These are phyloP conservation scores for Akanthomyces lecanii DNA, from an alignment of 2,329 filamentous ascomycete genomes.

Conservation along the genomic window DNA sequence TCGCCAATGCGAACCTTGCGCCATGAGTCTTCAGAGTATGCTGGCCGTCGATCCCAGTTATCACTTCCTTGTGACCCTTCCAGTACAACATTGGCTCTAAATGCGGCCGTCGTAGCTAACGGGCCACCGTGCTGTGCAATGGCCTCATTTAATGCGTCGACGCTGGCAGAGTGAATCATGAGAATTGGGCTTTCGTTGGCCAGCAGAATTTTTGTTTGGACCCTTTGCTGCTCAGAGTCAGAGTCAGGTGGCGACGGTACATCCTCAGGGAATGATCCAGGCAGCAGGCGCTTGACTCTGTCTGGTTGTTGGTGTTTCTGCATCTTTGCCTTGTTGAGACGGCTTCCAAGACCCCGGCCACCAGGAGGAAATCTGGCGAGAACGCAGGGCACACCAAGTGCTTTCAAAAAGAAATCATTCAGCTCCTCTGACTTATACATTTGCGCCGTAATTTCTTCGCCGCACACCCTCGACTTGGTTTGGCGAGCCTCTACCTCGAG, in stretches of 20 bases:
- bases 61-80: constrained; percentile 30
- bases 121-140: constrained; percentile 63
- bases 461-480: constrained; percentile 69
- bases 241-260: constrained; percentile 56
- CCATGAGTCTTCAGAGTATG: constrained; percentile 84
- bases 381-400: constrained; percentile 73
- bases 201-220: constrained; percentile 60
- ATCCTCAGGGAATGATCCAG: constrained; percentile 48
- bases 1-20: constrained; percentile 59
- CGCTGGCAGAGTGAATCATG: constrained; percentile 73
- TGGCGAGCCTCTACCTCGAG: constrained; percentile 42
- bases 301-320: constrained; percentile 49
- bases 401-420: constrained; percentile 71
- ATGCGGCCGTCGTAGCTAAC: constrained; percentile 66
- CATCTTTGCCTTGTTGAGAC: constrained; percentile 69
- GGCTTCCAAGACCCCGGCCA: constrained; percentile 52
- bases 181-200: constrained; percentile 95
- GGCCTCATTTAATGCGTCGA: constrained; percentile 70
- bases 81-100: constrained; percentile 84
- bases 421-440: constrained; percentile 64
- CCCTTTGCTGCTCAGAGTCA: constrained; percentile 40
- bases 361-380: constrained; percentile 78
- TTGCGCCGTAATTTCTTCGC: constrained; percentile 68
- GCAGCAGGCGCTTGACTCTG: constrained; percentile 32
- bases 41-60: constrained; percentile 36